Evolutionary conservation across 2,329 filamentous ascomycete species (phyloP), one percentile per base, ranked within the genome.

Genomic region (Aspergillus aculeatinus): DNA sequence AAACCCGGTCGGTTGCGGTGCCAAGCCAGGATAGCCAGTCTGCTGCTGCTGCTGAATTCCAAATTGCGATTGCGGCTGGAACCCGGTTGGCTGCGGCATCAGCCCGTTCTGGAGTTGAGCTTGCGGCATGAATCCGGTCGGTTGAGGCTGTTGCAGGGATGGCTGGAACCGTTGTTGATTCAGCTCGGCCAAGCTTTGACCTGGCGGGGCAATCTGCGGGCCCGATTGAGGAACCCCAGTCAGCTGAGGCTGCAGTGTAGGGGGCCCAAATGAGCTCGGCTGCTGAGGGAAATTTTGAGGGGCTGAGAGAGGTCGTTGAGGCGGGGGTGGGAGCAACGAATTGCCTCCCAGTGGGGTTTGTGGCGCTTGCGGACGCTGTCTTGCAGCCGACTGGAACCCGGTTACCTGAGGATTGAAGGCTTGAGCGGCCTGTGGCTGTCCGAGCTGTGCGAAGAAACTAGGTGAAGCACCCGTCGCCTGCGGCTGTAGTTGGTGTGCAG

Each of bases 261-360:
- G 87, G 19, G 89, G 85, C 7, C 85, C 84, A 73, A 96, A 95
- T 4, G 82, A 83, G 74, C 84, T 92, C 50, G 87, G 87, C 71
- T 87, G 87, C 70, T 89, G 89, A 53, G 86, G 76, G 61, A 82
- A 89, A 57, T 92, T 90, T 73, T 92, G 90, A 27, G 95, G 94
- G 44, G 95, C 94, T 47, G 94, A 97, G 12, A 95, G 83, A 7
- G 95, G 89, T 62, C 95, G 85, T 55, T 87, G 85, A 11, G 92
- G 92, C 19, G 90, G 92, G 7, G 92, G 92, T 52, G 89, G 85
- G 63, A 93, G 85, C 42, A 96, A 81, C 19, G 86, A 85, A 44
- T 85, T 81, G 53, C 81, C 82, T 60, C 85, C 83, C 62, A 83
- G 79, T 19, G 39, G 39, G 49, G 79, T 80, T 62, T 89, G 87